A percentile compares a stretch with the other conserved stretches of the same genome.
These are phyloP conservation scores for Pseudevernia furfuracea DNA, from an alignment of 495 filamentous ascomycete genomes.

Conservation along the genomic window DNA sequence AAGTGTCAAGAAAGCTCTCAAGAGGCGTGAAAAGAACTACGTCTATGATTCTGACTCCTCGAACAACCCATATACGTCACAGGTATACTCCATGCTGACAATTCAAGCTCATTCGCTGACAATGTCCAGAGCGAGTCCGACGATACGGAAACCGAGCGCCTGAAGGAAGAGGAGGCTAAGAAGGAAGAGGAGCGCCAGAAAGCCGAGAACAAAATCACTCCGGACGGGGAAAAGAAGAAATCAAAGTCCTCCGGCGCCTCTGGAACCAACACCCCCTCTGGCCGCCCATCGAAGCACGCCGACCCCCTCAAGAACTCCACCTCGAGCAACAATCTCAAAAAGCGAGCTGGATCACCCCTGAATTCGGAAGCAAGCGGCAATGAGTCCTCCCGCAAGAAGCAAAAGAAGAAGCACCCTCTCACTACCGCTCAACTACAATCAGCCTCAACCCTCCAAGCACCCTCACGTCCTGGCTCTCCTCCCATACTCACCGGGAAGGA, in stretches of 20 bases:
- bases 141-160: conserved; percentile 41
- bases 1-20: conserved; percentile 65
- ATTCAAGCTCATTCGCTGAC: conserved; percentile 8
- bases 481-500: conserved; percentile 31
- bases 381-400: conserved; percentile 82
- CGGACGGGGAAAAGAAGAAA: conserved; percentile 31
- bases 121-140: conserved; percentile 29
- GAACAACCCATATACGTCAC: conserved; percentile 65
- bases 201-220: conserved; percentile 27
- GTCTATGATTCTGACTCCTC: conserved; percentile 73
- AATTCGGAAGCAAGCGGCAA: conserved; percentile 84
- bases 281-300: conserved; percentile 45
- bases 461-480: conserved; percentile 41
- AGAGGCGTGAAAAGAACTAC: conserved; percentile 74
- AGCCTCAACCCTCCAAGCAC: conserved; percentile 47
- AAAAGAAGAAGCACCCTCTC: conserved; percentile 56
- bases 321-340: conserved; percentile 50
- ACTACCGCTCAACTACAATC: conserved; percentile 26
- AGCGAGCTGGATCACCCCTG: conserved; percentile 79
- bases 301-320: conserved; percentile 50
- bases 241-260: conserved; percentile 48
- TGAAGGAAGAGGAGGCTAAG: conserved; percentile 64
- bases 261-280: conserved; percentile 67
- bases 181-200: conserved; percentile 55
- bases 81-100: conserved; percentile 29